These are phyloP conservation scores for Fomitopsis serialis DNA, from an alignment of 768 basidiomycete genomes.

Conservation along the genomic window DNA sequence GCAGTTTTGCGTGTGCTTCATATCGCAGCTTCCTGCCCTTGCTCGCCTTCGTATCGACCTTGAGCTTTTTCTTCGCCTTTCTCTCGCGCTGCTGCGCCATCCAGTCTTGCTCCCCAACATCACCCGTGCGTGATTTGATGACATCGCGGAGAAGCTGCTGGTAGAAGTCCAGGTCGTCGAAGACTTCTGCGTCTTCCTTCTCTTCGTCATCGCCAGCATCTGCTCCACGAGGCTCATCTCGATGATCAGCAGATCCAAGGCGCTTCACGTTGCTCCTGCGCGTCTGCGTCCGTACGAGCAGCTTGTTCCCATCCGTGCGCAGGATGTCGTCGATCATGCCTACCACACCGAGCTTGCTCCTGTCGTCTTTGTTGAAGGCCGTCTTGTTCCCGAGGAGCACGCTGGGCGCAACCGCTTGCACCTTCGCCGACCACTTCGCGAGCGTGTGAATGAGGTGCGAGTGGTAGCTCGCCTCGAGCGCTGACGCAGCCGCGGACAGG, in stretches of 20 bases:
- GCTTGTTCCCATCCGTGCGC: slow-evolving; percentile 42
- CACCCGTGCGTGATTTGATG: slow-evolving; percentile 60
- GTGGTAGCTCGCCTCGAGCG: slow-evolving; percentile 45
- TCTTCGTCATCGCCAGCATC: slow-evolving; percentile 28
- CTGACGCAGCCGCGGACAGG: slow-evolving; percentile 27
- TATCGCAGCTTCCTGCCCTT: slow-evolving; percentile 95
- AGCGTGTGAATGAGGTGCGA: slow-evolving; percentile 72
- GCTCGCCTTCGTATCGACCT: slow-evolving; percentile 90
- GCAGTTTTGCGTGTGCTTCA: slow-evolving; percentile 92
- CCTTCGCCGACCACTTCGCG: slow-evolving; percentile 93
- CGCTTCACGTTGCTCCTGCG: slow-evolving; percentile 44
- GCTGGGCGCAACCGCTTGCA: slow-evolving; percentile 85
- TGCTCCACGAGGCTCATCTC: neutral
- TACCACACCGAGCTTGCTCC: slow-evolving; percentile 40
- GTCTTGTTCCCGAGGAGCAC: slow-evolving; percentile 66
- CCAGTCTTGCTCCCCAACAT: slow-evolving; percentile 53
- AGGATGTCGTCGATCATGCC: slow-evolving; percentile 77
- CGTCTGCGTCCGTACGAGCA: slow-evolving; percentile 59
- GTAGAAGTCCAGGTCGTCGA: slow-evolving; percentile 92
- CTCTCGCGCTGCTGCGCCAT: slow-evolving; percentile 58
- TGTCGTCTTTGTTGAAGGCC: slow-evolving; percentile 44
- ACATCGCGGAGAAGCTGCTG: slow-evolving; percentile 88
- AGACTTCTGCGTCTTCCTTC: slow-evolving; percentile 44
- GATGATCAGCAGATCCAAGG: slow-evolving; percentile 26
- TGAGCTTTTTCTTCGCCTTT: slow-evolving; percentile 67